Percentiles rank a stretch among this genome's conserved stretches.
Conservation (phyloP, 169 alveolate species). For the Plasmodium falciparum region DNA sequence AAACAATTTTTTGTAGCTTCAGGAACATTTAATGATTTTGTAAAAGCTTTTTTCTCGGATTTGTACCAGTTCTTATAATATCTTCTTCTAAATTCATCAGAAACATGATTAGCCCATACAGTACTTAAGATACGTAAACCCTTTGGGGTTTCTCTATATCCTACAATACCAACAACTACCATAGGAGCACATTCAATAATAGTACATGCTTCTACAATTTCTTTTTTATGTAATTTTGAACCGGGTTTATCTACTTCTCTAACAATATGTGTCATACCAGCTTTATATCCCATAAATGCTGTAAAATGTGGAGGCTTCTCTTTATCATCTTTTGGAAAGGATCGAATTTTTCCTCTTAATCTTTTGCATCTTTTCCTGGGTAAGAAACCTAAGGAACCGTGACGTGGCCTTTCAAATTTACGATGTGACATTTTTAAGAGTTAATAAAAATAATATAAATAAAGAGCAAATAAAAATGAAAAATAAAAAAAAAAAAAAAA, state of each 20-base stretch:
- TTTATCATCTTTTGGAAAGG: constrained; percentile 99
- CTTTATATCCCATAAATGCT: constrained; percentile 99
- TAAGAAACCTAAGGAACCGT: constrained; percentile 99
- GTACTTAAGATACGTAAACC: constrained; percentile 99
- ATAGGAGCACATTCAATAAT: constrained; percentile 99
- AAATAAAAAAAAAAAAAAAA: neutral
- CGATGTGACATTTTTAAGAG: constrained; percentile 98
- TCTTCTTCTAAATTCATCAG: constrained; percentile 98
- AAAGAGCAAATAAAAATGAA: neutral
- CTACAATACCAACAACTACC: constrained; percentile 99
- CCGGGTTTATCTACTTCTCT: constrained; percentile 99
- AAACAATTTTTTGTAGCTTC: constrained; percentile 93
- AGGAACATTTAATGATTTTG: constrained; percentile 94
- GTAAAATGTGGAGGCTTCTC: constrained; percentile 97
- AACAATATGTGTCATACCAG: constrained; percentile 99
- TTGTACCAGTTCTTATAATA: constrained; percentile 99
- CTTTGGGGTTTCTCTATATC: constrained; percentile 99
- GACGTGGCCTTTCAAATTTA: constrained; percentile 99
- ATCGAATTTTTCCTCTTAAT: constrained; percentile 92
- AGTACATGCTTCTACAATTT: constrained; percentile 99
- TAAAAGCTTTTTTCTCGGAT: constrained; percentile 99
- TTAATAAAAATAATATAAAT: constrained; percentile 4
- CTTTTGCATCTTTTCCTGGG: constrained; percentile 97
- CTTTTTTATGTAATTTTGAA: constrained; percentile 98
- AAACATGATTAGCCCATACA: constrained; percentile 98